phyloP scores from a whole-genome alignment of 2,329 filamentous ascomycete genomes.

The Neurospora sp. region DNA sequence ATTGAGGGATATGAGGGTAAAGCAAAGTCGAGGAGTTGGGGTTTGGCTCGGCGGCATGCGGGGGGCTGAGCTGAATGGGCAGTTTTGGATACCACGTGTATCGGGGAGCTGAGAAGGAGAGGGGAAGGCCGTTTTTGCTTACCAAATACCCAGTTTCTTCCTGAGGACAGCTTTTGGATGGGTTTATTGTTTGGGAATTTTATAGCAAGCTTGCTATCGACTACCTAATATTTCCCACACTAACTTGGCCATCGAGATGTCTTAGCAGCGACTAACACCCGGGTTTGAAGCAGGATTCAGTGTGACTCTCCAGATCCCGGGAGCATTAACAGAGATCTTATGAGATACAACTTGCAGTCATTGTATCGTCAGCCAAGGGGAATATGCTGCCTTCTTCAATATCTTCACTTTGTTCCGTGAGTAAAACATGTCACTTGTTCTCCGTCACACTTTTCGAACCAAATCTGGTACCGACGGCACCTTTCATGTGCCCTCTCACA shows the following conservation, averaged over 20 bases:
- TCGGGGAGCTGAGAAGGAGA: not conserved
- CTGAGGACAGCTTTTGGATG: not conserved
- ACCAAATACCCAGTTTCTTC: not conserved
- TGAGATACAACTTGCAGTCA: not conserved
- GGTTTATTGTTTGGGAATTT: not conserved
- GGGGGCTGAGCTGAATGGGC: not conserved
- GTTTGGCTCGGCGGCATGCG: too few species aligned
- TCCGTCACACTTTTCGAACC: not conserved
- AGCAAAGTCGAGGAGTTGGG: not conserved
- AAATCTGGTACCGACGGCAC: not conserved
- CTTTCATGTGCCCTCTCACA: not conserved
- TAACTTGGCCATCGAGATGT: not conserved
- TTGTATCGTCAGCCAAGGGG: not conserved
- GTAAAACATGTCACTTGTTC: not conserved
- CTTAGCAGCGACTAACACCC: not conserved
- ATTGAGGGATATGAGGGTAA: not conserved
- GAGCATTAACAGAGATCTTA: not conserved
- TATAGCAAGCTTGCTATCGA: not conserved
- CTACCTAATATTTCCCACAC: too few species aligned
- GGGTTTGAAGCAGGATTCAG: not conserved
- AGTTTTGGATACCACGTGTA: not conserved
- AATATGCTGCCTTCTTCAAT: not conserved
- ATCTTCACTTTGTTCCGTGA: not conserved
- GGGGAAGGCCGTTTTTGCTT: not conserved
- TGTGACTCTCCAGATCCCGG: not conserved